These are phyloP conservation scores for Paecilomyces sp. DNA, from an alignment of 2,329 filamentous ascomycete genomes.

Conservation along the genomic window DNA sequence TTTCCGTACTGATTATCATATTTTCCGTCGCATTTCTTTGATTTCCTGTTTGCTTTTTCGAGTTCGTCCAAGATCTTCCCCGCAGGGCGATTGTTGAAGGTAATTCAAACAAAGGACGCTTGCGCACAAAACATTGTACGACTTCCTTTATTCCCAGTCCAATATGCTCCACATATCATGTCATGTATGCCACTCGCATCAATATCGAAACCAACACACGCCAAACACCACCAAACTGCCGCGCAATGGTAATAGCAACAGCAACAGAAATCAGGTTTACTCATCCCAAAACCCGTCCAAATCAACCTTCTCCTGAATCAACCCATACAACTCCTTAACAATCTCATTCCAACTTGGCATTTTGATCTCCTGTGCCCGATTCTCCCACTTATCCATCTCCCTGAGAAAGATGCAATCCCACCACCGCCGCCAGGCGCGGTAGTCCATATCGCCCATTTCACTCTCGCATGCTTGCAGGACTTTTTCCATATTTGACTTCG, in stretches of 20 bases:
- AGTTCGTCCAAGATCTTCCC: too few species aligned
- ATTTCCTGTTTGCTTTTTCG: too few species aligned
- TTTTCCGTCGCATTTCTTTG: too few species aligned
- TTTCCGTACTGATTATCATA: too few species aligned
- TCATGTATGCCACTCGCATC: not conserved
- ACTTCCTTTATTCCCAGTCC: too few species aligned
- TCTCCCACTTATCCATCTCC: conserved; percentile 22
- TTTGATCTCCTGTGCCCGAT: conserved; percentile 8
- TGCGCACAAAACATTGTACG: too few species aligned
- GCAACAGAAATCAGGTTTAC: not conserved
- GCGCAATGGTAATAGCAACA: too few species aligned
- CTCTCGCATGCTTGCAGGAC: conserved; percentile 1
- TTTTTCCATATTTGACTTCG: conserved; percentile 8
- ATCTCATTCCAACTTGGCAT: conserved; percentile 20
- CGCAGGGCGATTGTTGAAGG: too few species aligned
- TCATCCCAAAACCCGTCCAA: conserved; percentile 7
- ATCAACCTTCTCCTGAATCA: conserved; percentile 21
- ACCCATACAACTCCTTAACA: conserved; percentile 14
- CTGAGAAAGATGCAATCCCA: conserved; percentile 14
- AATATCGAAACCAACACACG: not conserved
- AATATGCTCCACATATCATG: too few species aligned
- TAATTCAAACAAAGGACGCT: too few species aligned
- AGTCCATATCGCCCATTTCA: conserved; percentile 8
- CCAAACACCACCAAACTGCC: not conserved
- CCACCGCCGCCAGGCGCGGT: conserved; percentile 16